A percentile compares a stretch with the other conserved stretches of the same genome.
Evolutionary conservation across 371 early-diverging fungal genomes (phyloP).

Genomic region (Mortierella polycephala): DNA sequence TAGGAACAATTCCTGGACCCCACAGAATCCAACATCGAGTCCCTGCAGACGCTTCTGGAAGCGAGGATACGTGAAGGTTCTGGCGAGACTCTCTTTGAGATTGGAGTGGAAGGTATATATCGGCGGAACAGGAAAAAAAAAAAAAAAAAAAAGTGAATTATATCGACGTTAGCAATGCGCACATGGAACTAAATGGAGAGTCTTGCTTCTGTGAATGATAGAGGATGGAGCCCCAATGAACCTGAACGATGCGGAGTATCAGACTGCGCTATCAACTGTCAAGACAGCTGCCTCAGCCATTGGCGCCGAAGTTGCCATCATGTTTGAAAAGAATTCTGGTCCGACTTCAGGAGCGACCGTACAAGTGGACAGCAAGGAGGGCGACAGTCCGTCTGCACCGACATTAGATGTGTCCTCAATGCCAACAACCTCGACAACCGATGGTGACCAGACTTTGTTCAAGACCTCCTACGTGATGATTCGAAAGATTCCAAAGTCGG

Average conservation of each 20-base stretch:
- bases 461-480: conserved; percentile 71
- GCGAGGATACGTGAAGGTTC: conserved; percentile 69
- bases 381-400: neutral
- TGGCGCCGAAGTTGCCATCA: conserved; percentile 72
- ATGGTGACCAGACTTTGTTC: conserved; percentile 17
- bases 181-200: neutral
- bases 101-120: conserved; percentile 79
- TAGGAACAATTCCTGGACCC: conserved; percentile 59
- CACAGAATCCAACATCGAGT: conserved; percentile 57
- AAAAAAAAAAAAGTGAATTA: neutral
- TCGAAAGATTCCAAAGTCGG: conserved; percentile 72
- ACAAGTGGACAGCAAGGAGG: conserved; percentile 10
- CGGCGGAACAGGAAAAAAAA: neutral
- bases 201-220: conserved; percentile 9
- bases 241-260: conserved; percentile 70
- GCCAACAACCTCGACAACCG: conserved; percentile 7
- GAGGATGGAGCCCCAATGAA: conserved; percentile 82
- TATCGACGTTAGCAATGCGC: neutral
- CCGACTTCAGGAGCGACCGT: conserved; percentile 10
- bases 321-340: conserved; percentile 61
- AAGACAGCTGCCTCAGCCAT: conserved; percentile 57
- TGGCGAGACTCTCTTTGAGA: conserved; percentile 83
- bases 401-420: neutral
- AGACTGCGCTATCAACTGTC: conserved; percentile 60
- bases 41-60: conserved; percentile 57